phyloP scores from a whole-genome alignment of 2,329 filamentous ascomycete genomes.

The Nemania abortiva region DNA sequence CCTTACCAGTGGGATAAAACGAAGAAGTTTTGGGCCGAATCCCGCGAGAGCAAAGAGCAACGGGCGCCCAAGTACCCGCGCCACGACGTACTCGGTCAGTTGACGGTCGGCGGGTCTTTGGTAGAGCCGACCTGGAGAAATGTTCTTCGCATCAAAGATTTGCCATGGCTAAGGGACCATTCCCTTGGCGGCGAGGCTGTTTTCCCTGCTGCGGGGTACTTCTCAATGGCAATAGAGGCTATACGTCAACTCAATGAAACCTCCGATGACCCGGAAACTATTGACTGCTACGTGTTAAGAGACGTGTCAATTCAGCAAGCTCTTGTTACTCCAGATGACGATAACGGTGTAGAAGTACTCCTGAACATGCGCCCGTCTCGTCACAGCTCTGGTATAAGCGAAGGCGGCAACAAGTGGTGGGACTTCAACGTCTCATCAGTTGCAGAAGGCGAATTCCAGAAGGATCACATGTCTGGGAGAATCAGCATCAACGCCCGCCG shows the following conservation, averaged over 20 bases:
- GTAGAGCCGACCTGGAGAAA: slow-evolving; percentile 21
- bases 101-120: background rate
- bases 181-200: slow-evolving; percentile 2
- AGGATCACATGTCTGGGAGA: background rate
- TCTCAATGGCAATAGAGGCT: slow-evolving; percentile 25
- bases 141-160: slow-evolving; percentile 22
- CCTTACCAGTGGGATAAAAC: slow-evolving; percentile 30
- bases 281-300: slow-evolving; percentile 27
- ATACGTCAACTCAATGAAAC: slow-evolving; percentile 5
- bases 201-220: slow-evolving; percentile 26
- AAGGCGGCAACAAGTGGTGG: background rate
- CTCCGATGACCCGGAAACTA: background rate
- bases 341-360: slow-evolving; percentile 39
- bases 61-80: background rate
- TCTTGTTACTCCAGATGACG: slow-evolving; percentile 41
- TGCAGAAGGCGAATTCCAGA: background rate
- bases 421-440: slow-evolving; percentile 13
- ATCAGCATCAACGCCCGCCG: slow-evolving; percentile 12
- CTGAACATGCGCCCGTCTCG: slow-evolving; percentile 7
- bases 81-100: slow-evolving; percentile 25
- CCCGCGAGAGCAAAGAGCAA: slow-evolving; percentile 17
- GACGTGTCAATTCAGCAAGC: slow-evolving; percentile 44
- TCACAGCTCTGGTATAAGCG: too few species aligned
- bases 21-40: slow-evolving; percentile 21
- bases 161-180: slow-evolving; percentile 32